Conservation (phyloP, 2,329 filamentous ascomycete species). For the Trichoderma sp. region DNA sequence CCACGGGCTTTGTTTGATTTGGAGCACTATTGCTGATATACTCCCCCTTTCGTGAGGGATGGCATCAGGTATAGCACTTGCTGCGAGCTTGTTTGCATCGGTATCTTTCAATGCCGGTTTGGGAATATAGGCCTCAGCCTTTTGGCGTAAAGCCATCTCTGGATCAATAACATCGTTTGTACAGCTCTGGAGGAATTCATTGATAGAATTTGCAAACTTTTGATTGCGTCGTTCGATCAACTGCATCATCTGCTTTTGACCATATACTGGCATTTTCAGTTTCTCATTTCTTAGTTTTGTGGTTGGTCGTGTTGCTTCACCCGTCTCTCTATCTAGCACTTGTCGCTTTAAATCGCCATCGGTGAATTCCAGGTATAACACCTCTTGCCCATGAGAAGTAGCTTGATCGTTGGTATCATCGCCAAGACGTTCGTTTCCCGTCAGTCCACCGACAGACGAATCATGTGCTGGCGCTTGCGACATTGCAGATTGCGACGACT, state of each 20-base stretch:
- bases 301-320: conserved; percentile 69
- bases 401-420: conserved; percentile 29
- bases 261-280: conserved; percentile 88
- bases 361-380: conserved; percentile 88
- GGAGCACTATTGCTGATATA: conserved; percentile 81
- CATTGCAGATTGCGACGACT: conserved; percentile 50
- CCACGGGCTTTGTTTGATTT: conserved; percentile 82
- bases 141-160: conserved; percentile 63
- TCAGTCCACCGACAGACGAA: conserved; percentile 60
- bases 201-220: conserved; percentile 79
- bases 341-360: conserved; percentile 89
- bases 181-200: conserved; percentile 76
- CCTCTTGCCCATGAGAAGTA: conserved; percentile 57
- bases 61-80: conserved; percentile 61
- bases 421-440: conserved; percentile 52
- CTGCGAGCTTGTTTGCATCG: conserved; percentile 37
- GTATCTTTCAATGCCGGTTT: conserved; percentile 52
- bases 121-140: conserved; percentile 66
- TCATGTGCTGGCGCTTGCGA: conserved; percentile 57
- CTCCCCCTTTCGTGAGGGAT: conserved; percentile 81
- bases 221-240: conserved; percentile 88
- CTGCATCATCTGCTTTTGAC: conserved; percentile 86
- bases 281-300: conserved; percentile 75
- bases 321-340: conserved; percentile 71
- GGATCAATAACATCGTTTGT: conserved; percentile 67